These are phyloP conservation scores for Zea mays DNA, from an alignment of 176 grass and related monocot species.

Conservation along the genomic window Zm-B73-REFERENCE-NAM-5.0 NC_050098.1:100959501-100960000, in stretches of 20 bases:
- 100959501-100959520: conserved; percentile 58
- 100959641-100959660: conserved; percentile 80
- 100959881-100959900: conserved; percentile 68
- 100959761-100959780: conserved; percentile 40
- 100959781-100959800: conserved; percentile 75
- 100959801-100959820: conserved; percentile 72
- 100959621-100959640: conserved; percentile 82
- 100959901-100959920: conserved; percentile 27
- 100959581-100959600: conserved; percentile 65
- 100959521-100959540: conserved; percentile 62
- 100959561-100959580: conserved; percentile 61
- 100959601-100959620: conserved; percentile 73
- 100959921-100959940: conserved; percentile 6
- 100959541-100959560: conserved; percentile 56
- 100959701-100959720: conserved; percentile 25
- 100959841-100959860: conserved; percentile 71
- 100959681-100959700: conserved; percentile 65
- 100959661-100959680: conserved; percentile 77
- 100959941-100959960: conserved; percentile 12
- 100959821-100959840: conserved; percentile 64
- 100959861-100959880: conserved; percentile 94
- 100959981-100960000: background rate
- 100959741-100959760: conserved; percentile 23
- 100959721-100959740: conserved; percentile 24
- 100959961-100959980: conserved; percentile 36